Base-by-base conservation (phyloP, 2,329 filamentous ascomycete genomes). In the Hymenotorrendiella dingleyae region DNA sequence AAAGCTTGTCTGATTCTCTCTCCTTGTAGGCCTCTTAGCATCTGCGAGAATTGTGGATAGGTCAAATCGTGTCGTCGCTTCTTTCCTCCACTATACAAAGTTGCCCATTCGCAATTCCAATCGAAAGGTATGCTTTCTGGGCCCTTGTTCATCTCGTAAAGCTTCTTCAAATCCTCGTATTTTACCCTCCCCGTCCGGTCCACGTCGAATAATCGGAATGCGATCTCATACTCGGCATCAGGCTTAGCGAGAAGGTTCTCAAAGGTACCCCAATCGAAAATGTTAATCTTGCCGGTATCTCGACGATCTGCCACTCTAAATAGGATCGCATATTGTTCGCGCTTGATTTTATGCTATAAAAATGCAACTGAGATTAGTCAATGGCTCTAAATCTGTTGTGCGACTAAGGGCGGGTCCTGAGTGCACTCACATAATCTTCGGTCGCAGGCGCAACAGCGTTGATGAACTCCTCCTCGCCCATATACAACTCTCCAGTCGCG, bases 141-240 rank as follows among this genome's bases (percentile, higher is more conserved):
- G n/a, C 84, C 82, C 71, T 91, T 94, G 75, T 94, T 94, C 57
- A 82, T 72, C 67, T 91, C 85, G 68, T 94, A 96, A 45, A 91
- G 71, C 46, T 80, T 76, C 61, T 87, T 81, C 68, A 98, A 90
- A 57, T 89, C 80, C 28, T 94, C 85, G 61, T 91, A 95, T 64
- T 90, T 91, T 60, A 98, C 88, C 36, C 77, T 77, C 48, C 93
- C 93, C 16, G 80, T 85, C 48, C 86, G 79, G 39, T 91, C 82
- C 56, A 87, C 76, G 62, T 97, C 91, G 67, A 98, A 98, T 42
- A 98, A 77, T 57, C 93, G 86, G 70, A 97, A 98, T 12, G 93
- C 91, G 57, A 98, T 95, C 67, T 97, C 90, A 69, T 98, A 98
- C 70, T 98, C 93, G 64, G 93, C 93, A 62, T 97, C 93, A 49